Conservation (phyloP, 805 yeast species). For the Naumovozyma baii region DNA sequence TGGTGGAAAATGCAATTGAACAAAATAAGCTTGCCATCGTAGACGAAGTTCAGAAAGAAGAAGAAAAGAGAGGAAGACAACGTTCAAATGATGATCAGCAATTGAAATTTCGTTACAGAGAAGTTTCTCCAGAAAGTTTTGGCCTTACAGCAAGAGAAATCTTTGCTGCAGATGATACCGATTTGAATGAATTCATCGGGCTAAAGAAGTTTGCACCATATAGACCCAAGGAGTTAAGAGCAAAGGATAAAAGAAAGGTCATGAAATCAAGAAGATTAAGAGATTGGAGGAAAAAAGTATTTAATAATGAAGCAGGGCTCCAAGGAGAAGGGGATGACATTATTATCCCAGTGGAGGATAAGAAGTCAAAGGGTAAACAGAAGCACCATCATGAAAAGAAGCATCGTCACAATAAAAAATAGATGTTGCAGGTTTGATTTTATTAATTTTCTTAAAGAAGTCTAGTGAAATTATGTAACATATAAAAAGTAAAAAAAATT, state of each 20-base stretch:
- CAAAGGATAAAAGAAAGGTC: conserved; percentile 74
- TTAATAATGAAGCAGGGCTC: conserved; percentile 49
- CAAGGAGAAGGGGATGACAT: conserved; percentile 16
- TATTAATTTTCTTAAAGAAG: too few species aligned
- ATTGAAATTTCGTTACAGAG: conserved; percentile 71
- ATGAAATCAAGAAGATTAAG: conserved; percentile 73
- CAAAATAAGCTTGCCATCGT: conserved; percentile 53
- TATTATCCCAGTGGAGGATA: conserved; percentile 15
- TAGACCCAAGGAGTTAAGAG: conserved; percentile 59
- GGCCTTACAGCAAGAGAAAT: conserved; percentile 84
- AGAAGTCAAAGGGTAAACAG: conserved; percentile 8
- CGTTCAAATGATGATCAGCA: conserved; percentile 36
- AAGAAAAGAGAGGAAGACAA: conserved; percentile 49
- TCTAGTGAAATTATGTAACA: background rate
- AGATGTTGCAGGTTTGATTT: background rate
- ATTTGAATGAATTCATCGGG: conserved; percentile 75
- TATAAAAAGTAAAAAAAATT: background rate
- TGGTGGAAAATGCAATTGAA: conserved; percentile 74
- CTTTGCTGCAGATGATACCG: conserved; percentile 77
- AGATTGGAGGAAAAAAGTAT: conserved; percentile 84
- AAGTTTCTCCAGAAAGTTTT: conserved; percentile 88
- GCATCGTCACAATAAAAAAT: background rate
- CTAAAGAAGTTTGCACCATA: conserved; percentile 91
- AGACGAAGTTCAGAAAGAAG: conserved; percentile 54
- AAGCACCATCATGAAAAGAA: conserved; percentile 3